phyloP scores from a whole-genome alignment of 2,329 filamentous ascomycete species.

The Polychaeton citri region DNA sequence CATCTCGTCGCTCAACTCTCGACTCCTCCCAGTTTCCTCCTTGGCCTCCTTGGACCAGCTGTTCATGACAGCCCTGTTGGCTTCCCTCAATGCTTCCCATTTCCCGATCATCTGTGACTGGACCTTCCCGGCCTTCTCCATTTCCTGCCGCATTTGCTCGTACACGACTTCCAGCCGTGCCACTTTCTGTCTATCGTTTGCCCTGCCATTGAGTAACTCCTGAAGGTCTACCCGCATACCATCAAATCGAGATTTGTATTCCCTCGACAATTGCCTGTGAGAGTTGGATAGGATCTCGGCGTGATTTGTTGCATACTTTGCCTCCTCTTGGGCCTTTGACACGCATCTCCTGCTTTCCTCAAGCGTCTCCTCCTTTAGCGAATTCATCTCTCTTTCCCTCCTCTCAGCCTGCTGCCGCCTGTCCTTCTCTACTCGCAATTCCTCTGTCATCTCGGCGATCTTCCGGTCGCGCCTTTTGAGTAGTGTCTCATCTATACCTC shows the following conservation, averaged over 20 bases:
- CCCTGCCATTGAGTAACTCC: slow-evolving; percentile 42
- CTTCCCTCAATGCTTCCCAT: slow-evolving; percentile 51
- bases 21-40: slow-evolving; percentile 43
- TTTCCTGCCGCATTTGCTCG: slow-evolving; percentile 59
- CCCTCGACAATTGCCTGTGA: slow-evolving; percentile 56
- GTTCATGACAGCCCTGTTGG: slow-evolving; percentile 48
- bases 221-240: slow-evolving; percentile 34
- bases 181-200: slow-evolving; percentile 49
- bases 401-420: slow-evolving; percentile 46
- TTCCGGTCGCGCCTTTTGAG: slow-evolving; percentile 62
- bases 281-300: slow-evolving; percentile 57
- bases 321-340: slow-evolving; percentile 38
- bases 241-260: slow-evolving; percentile 41
- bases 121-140: slow-evolving; percentile 45
- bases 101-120: slow-evolving; percentile 47
- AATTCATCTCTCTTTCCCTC: slow-evolving; percentile 47
- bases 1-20: slow-evolving; percentile 48
- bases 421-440: slow-evolving; percentile 51
- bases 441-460: slow-evolving; percentile 52
- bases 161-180: slow-evolving; percentile 53
- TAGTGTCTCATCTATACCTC: slow-evolving; percentile 56
- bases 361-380: slow-evolving; percentile 49
- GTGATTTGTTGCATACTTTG: slow-evolving; percentile 43
- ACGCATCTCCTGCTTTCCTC: slow-evolving; percentile 49
- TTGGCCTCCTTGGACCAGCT: slow-evolving; percentile 46